These are phyloP conservation scores for Pichia sp. DNA, from an alignment of 1,139 yeast species.

Conservation along the genomic window DNA sequence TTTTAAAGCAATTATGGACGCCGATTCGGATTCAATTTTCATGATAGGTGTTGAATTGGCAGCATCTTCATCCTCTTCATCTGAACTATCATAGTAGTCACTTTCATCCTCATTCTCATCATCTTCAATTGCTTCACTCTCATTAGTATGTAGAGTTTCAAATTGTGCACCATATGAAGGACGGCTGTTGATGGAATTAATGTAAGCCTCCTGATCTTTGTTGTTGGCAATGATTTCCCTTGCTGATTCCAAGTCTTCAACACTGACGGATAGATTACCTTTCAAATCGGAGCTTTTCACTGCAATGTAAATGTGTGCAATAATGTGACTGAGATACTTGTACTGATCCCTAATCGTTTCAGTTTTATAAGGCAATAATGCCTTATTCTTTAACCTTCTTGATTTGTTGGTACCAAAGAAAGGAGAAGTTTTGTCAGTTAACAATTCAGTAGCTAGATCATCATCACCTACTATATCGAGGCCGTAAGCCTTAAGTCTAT, in stretches of 20 bases:
- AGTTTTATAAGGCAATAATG: slow-evolving; percentile 64
- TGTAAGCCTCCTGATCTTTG: slow-evolving; percentile 8
- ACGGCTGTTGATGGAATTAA: slow-evolving; percentile 9
- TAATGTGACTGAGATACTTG: slow-evolving; percentile 68
- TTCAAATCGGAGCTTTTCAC: slow-evolving; percentile 69
- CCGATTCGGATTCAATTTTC: slow-evolving; percentile 57
- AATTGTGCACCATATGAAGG: slow-evolving; percentile 28
- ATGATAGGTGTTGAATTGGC: slow-evolving; percentile 28
- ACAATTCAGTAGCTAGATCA: slow-evolving; percentile 33
- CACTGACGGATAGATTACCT: slow-evolving; percentile 63
- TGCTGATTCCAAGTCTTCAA: slow-evolving; percentile 33
- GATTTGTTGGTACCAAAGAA: slow-evolving; percentile 47
- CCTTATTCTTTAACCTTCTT: slow-evolving; percentile 53
- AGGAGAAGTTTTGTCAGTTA: slow-evolving; percentile 44
- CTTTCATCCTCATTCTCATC: slow-evolving; percentile 34
- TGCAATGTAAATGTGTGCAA: slow-evolving; percentile 74
- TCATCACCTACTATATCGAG: slow-evolving; percentile 52
- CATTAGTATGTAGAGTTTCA: slow-evolving; percentile 33
- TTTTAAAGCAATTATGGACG: slow-evolving; percentile 67
- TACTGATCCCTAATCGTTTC: slow-evolving; percentile 69
- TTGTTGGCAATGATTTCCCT: slow-evolving; percentile 12
- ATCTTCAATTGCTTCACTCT: slow-evolving; percentile 36
- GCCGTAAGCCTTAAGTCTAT: slow-evolving; percentile 32
- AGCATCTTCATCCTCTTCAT: slow-evolving; percentile 23
- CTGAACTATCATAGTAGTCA: slow-evolving; percentile 36